Evolutionary conservation across 176 grass and related monocot genomes (phyloP).

Genomic region (Zoysia japonica): DNA sequence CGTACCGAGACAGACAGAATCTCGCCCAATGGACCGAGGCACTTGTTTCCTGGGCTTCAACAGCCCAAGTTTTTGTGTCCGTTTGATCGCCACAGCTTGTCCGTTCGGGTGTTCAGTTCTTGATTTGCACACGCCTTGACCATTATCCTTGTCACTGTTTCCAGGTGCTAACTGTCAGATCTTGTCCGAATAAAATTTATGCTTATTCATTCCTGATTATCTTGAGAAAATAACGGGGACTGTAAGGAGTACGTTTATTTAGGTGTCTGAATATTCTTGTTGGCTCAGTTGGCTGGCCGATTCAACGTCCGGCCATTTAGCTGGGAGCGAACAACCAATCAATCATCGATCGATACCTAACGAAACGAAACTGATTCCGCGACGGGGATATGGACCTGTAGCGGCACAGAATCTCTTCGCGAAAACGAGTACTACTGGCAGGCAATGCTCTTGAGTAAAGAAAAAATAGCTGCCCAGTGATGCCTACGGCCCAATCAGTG

Average conservation of each 20-base stretch:
- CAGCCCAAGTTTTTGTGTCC: neutral
- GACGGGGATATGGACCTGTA: neutral
- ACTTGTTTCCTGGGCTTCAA: neutral
- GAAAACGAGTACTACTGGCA: neutral
- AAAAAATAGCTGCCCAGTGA: neutral
- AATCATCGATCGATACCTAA: conserved; percentile 16
- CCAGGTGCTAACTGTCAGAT: neutral
- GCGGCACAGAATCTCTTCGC: neutral
- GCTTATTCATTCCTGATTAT: neutral
- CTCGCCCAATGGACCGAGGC: neutral
- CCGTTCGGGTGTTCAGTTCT: neutral
- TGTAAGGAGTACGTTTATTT: conserved; percentile 3
- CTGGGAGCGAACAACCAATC: neutral
- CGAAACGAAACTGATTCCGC: conserved; percentile 1
- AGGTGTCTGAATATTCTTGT: neutral
- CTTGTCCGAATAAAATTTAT: neutral
- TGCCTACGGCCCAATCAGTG: conserved; percentile 67
- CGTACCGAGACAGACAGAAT: neutral
- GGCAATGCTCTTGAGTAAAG: neutral
- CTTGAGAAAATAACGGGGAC: neutral
- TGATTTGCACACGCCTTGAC: neutral
- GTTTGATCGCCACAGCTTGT: neutral
- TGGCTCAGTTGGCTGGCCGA: neutral
- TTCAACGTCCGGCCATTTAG: neutral
- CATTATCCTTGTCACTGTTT: neutral